Conservation (phyloP, 805 yeast species). For the Wickerhamomyces tratensis region DNA sequence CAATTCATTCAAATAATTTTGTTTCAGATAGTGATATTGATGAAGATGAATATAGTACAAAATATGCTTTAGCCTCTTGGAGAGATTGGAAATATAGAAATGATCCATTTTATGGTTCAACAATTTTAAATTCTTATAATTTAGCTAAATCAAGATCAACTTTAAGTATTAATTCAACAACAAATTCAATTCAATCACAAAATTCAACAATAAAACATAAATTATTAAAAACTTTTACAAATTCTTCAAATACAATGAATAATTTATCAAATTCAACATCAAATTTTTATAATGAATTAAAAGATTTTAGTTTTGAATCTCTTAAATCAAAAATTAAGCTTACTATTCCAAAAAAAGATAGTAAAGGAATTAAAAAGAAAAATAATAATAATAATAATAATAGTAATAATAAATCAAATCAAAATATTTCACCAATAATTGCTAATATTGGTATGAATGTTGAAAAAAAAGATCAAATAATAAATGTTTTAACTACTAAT, state of each 20-base stretch:
- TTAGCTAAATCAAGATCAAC: constrained; percentile 16
- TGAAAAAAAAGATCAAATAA: too few species aligned
- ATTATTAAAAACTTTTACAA: constrained; percentile 1
- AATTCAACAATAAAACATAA: constrained; percentile 5
- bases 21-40: constrained; percentile 3
- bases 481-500: too few species aligned
- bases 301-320: too few species aligned
- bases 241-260: neutral
- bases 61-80: constrained; percentile 67
- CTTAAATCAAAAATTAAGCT: too few species aligned
- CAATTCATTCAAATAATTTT: neutral
- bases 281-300: too few species aligned
- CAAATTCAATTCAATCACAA: neutral
- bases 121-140: constrained; percentile 21
- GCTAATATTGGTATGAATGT: too few species aligned
- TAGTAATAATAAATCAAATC: too few species aligned
- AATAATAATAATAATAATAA: too few species aligned
- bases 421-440: too few species aligned
- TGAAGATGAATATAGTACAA: constrained; percentile 1
- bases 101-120: constrained; percentile 53
- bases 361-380: too few species aligned
- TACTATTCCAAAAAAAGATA: too few species aligned
- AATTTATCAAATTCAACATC: too few species aligned
- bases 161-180: constrained; percentile 8
- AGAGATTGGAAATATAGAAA: constrained; percentile 80